Conservation (phyloP, 2,329 filamentous ascomycete genomes). For the Parastagonospora nodorum region DNA sequence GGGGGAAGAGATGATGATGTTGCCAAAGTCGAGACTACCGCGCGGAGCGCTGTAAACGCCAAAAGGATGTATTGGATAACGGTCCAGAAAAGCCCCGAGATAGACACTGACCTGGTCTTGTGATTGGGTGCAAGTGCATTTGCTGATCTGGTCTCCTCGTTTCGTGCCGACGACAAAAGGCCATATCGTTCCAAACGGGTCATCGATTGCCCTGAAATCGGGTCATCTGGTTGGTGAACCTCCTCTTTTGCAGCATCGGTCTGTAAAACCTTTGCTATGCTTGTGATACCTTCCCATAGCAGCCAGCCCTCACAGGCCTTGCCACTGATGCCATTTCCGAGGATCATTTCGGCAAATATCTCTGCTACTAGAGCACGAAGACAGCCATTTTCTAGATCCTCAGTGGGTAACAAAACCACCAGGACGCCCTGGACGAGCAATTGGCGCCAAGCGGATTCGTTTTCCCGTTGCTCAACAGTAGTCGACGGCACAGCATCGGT, state of each 20-base stretch:
- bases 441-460: constrained; percentile 84
- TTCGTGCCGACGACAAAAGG: constrained; percentile 51
- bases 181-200: constrained; percentile 63
- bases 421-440: constrained; percentile 83
- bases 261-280: constrained; percentile 61
- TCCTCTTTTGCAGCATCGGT: constrained; percentile 38
- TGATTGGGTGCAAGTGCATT: constrained; percentile 24
- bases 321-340: constrained; percentile 79
- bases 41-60: constrained; percentile 67
- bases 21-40: constrained; percentile 67
- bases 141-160: constrained; percentile 25
- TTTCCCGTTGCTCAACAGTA: constrained; percentile 68
- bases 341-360: constrained; percentile 86
- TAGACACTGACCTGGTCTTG: constrained; percentile 20
- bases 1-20: constrained; percentile 70
- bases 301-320: constrained; percentile 88
- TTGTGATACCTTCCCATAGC: constrained; percentile 82
- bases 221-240: constrained; percentile 34
- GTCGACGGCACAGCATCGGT: constrained; percentile 57
- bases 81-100: constrained; percentile 57
- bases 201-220: constrained; percentile 29
- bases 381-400: constrained; percentile 88
- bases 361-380: constrained; percentile 82
- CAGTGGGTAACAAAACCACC: constrained; percentile 83
- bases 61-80: constrained; percentile 56